Base-by-base conservation (phyloP, 2,329 filamentous ascomycete species). In the Sclerotinia minor region DNA sequence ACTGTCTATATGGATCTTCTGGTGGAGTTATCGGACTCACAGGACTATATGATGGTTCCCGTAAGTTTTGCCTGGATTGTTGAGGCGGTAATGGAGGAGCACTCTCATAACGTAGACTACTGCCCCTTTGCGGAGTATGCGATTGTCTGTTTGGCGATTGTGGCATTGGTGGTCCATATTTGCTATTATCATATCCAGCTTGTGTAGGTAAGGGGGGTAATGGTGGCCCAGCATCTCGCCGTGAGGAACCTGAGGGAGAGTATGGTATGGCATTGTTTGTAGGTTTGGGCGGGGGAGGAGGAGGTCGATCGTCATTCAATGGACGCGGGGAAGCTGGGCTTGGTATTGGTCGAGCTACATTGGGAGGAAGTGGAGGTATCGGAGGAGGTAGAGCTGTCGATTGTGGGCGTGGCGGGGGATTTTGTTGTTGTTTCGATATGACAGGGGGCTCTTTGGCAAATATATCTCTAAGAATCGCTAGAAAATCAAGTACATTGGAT, bases 361-460 rank as follows among this genome's bases (percentile, higher is more conserved):
- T 88, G 35, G 87, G 86, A 11, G 90, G 91, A 24, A 90, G 81
- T 65, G 91, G 90, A 69, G 91, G 91, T n/a, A 90, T 79, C 17
- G 89, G 88, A 44, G 90, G 90, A 60, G 88, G 87, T 68, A 82
- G 80, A 38, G 76, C 72, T 21, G 76, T 80, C 45, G 69, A 75
- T 58, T 76, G 78, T 49, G 72, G 74, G 67, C 73, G 77, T 29
- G 79, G 77, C n/a, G 79, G 75, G 73, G 77, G 65, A 70, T 80
- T 80, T 72, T 83, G 81, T 74, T 84, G 83, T 71, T 88, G 88
- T 72, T 88, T 89, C 45, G 93, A 88, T 69, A 95, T 88, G 5
- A 98, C 92, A 0, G 95, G 95, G 11, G 95, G 95, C 75, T 99
- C 95, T 79, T 96, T 96, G 49, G 93, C 90, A 77, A 99, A 99